Evolutionary conservation across 2,329 filamentous ascomycete species (phyloP), one percentile per base, ranked within the genome.

Genomic region (Xylaria sp.): DNA sequence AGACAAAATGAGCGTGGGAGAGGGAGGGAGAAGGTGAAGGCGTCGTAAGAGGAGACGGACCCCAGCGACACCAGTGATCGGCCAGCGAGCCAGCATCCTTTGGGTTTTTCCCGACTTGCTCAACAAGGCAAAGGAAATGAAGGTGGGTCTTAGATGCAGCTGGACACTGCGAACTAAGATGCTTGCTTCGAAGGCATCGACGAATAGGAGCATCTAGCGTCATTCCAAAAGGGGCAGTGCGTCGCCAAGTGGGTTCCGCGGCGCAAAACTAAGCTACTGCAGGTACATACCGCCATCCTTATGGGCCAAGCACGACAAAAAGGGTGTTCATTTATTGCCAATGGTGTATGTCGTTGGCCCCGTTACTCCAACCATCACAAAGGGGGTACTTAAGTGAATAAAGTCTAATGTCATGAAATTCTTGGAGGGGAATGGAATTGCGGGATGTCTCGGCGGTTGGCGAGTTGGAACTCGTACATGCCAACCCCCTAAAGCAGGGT

Each of bases 1-100:
- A 55, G 56, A 34, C 10, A 68, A 71, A 74, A 73, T 70, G 73
- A 72, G 66, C 65, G 69, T 68, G 59, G 64, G 60, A 58, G 66
- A 61, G 56, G 25, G 52, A 63, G 61, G 53, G 64, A 66, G 61
- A 67, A 63, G 59, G 61, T 63, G 36, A 67, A 60, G 57, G 46
- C 56, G 53, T 62, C 43, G 28, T 13, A 46, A 34, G 59, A 53
- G 62, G 66, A 55, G 55, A 61, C 7, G 28, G 28, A 34, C 48
- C 28, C 48, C 10, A 34, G 30, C 18, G 18, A 55, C 30, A 25
- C 56, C 34, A 65, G 30, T 53, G 28, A 65, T 41, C 52, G 65
- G 53, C 58, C 68, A 70, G 59, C 65, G 59, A 67, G 39, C 57
- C 20, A 18, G 18, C 20, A 20, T 39, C 53, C 64, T 36, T 46